Conservation (phyloP, 139 green algal species). For the Choricystis sp. region DNA sequence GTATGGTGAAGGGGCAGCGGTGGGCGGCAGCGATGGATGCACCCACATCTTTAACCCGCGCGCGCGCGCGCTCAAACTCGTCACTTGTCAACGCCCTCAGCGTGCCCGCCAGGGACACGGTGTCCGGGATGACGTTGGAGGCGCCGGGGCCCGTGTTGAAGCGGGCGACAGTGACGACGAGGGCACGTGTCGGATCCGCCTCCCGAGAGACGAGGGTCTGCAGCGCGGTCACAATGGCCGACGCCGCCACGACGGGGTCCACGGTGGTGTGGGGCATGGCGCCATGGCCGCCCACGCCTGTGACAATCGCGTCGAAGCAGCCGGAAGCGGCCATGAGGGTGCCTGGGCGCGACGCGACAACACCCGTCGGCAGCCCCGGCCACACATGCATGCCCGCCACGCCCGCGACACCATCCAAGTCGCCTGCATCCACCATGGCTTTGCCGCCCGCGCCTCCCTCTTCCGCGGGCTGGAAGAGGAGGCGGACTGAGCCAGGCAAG, state of each 20-base stretch:
- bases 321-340: constrained; percentile 64
- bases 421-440: constrained; percentile 39
- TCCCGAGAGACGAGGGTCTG: constrained; percentile 71
- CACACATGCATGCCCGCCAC: constrained; percentile 69
- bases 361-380: constrained; percentile 41
- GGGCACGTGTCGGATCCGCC: constrained; percentile 58
- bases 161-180: constrained; percentile 64
- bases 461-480: constrained; percentile 90
- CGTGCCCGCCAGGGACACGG: constrained; percentile 46
- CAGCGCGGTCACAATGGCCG: constrained; percentile 45
- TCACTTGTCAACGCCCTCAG: constrained; percentile 4
- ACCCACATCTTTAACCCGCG: constrained; percentile 30
- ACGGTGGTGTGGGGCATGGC: constrained; percentile 64
- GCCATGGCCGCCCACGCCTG: constrained; percentile 61
- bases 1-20: constrained; percentile 47
- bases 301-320: constrained; percentile 44
- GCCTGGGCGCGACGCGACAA: constrained; percentile 35
- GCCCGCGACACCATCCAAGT: constrained; percentile 25
- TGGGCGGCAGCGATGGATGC: constrained; percentile 21
- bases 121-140: constrained; percentile 76
- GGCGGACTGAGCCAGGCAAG: constrained; percentile 45
- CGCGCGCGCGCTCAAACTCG: not conserved
- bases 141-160: constrained; percentile 43
- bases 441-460: constrained; percentile 60
- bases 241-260: constrained; percentile 62